Evolutionary conservation across 805 yeast genomes (phyloP).

Genomic region (Metschnikowia rubicola): DNA sequence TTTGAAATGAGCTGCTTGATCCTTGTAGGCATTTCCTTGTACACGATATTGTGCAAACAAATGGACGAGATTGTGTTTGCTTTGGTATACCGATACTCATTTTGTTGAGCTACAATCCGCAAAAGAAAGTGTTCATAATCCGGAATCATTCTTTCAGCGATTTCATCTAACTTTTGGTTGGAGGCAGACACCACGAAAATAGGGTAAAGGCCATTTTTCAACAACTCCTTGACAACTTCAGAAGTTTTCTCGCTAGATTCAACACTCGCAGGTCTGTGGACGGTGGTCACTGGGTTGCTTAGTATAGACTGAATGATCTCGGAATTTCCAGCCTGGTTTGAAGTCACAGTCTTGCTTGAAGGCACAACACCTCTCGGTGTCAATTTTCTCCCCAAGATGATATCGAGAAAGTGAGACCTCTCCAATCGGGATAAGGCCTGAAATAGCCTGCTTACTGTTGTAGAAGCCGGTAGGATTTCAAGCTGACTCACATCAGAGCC

Average conservation of each 20-base stretch:
- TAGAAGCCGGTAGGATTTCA: constrained; percentile 54
- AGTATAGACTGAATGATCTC: constrained; percentile 47
- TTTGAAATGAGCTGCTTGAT: constrained; percentile 42
- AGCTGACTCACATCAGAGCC: constrained; percentile 33
- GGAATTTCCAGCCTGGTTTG: background rate
- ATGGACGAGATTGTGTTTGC: constrained; percentile 53
- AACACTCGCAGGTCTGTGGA: constrained; percentile 34
- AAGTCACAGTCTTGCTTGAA: background rate
- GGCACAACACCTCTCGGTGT: constrained; percentile 47
- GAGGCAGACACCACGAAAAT: constrained; percentile 70
- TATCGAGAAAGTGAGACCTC: constrained; percentile 47
- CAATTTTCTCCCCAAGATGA: constrained; percentile 53
- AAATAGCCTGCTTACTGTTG: constrained; percentile 57
- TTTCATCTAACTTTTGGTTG: constrained; percentile 68
- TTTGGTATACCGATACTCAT: constrained; percentile 55
- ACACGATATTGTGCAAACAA: constrained; percentile 60
- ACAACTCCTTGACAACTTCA: constrained; percentile 46
- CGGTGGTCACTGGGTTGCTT: constrained; percentile 44
- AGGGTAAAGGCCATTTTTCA: constrained; percentile 54
- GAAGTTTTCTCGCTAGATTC: constrained; percentile 40
- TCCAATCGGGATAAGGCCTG: constrained; percentile 59
- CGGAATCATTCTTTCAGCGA: constrained; percentile 59
- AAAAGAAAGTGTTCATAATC: constrained; percentile 48
- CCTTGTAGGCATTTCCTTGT: constrained; percentile 43
- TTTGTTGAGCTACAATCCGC: constrained; percentile 54